Evolutionary conservation across 768 basidiomycete species (phyloP).

Genomic region (Russula sp.): DNA sequence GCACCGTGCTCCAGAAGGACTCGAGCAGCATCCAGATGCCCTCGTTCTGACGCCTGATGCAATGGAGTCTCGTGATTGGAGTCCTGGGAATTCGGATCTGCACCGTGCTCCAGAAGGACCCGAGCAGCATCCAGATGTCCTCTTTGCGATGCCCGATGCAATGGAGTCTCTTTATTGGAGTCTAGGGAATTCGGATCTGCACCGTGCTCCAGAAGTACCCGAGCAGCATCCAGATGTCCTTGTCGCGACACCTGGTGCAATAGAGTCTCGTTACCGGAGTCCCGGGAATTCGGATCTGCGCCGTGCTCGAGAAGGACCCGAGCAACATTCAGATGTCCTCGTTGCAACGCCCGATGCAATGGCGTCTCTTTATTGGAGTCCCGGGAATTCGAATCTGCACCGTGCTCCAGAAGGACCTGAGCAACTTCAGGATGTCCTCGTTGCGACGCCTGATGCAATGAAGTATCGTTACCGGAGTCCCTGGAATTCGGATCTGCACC

Average conservation of each 20-base stretch:
- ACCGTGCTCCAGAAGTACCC: neutral
- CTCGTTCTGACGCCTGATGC: neutral
- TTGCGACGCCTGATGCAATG: neutral
- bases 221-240: neutral
- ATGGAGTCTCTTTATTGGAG: neutral
- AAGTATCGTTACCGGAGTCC: neutral
- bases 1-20: neutral
- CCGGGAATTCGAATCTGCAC: neutral
- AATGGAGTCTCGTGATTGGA: neutral
- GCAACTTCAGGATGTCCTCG: neutral
- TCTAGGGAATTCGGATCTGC: neutral
- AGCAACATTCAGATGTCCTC: neutral
- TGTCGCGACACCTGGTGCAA: neutral
- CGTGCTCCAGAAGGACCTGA: neutral
- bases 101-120: neutral
- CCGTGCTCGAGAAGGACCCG: neutral
- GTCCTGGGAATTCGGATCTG: neutral
- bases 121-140: neutral
- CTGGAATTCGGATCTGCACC: neutral
- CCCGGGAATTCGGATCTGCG: neutral
- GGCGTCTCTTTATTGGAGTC: neutral
- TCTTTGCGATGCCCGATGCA: neutral
- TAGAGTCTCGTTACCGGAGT: neutral
- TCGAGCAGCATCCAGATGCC: neutral
- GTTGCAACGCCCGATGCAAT: neutral